Percentiles rank a stretch among this genome's conserved stretches.
phyloP scores from a whole-genome alignment of 164 flowering plant species.

The Dillenia turbinata region DNA sequence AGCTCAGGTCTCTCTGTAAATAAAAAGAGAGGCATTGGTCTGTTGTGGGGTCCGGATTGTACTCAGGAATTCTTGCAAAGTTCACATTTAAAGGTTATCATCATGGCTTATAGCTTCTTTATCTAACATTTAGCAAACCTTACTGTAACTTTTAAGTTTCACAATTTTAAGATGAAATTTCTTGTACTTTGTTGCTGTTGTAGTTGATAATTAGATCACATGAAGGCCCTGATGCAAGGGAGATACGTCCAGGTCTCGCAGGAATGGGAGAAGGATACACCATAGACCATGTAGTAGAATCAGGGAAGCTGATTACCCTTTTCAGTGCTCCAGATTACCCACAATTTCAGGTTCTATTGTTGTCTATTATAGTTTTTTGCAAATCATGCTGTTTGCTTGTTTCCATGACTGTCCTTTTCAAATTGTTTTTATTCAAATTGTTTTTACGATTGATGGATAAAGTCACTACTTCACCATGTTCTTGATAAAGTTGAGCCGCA shows the following conservation, averaged over 20 bases:
- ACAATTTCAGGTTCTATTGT: conserved; percentile 71
- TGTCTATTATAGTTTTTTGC: too few relatives aligned
- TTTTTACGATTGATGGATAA: too few relatives aligned
- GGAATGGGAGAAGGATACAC: conserved; percentile 92
- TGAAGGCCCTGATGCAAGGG: conserved; percentile 99
- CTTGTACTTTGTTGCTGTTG: conserved; percentile 12
- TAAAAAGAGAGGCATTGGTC: conserved; percentile 89
- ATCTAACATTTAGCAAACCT: too few relatives aligned
- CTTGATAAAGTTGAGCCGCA: too few relatives aligned
- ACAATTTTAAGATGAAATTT: conserved; percentile 1
- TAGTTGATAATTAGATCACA: conserved; percentile 97
- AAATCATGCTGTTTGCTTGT: too few relatives aligned
- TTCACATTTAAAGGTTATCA: conserved; percentile 60
- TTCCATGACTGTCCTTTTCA: too few relatives aligned
- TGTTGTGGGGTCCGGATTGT: conserved; percentile 98
- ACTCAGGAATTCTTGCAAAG: conserved; percentile 82
- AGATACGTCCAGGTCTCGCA: conserved; percentile 65
- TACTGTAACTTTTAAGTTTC: neutral
- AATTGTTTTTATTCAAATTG: too few relatives aligned
- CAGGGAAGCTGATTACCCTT: conserved; percentile 82
- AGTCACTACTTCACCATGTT: too few relatives aligned
- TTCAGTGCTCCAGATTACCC: conserved; percentile 99
- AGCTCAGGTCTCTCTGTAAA: conserved; percentile 86
- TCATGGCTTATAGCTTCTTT: too few relatives aligned
- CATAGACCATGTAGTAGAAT: conserved; percentile 87